Evolutionary conservation across 176 grass and related monocot species (phyloP).

Genomic region (Thalia dealbata): DNA sequence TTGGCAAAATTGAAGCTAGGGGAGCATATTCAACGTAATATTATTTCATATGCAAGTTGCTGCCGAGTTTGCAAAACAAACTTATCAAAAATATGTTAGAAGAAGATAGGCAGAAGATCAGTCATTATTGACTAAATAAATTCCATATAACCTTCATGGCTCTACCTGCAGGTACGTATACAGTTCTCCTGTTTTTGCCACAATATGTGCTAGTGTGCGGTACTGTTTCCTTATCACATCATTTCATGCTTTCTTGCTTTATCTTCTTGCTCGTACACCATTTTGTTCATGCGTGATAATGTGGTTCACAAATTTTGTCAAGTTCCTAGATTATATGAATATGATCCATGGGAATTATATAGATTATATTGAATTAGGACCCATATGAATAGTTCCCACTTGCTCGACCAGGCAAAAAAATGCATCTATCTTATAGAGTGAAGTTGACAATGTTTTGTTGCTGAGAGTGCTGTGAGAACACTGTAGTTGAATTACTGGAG

Average conservation of each 20-base stretch:
- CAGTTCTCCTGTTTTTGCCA: neutral
- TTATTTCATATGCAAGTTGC: constrained; percentile 34
- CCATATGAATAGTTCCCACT: too few species aligned
- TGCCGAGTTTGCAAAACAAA: neutral
- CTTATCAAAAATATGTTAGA: neutral
- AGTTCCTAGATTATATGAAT: neutral
- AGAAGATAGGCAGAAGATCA: neutral
- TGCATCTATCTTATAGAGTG: too few species aligned
- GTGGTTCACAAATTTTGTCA: neutral
- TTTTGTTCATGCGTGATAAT: neutral
- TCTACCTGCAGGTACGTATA: neutral
- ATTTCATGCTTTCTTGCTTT: neutral
- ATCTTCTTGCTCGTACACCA: neutral
- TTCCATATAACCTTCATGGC: neutral
- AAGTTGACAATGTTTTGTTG: too few species aligned
- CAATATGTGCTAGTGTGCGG: neutral
- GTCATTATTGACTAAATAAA: neutral
- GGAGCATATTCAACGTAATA: constrained; percentile 43
- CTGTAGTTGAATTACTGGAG: too few species aligned
- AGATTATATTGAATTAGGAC: too few species aligned
- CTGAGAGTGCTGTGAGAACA: too few species aligned
- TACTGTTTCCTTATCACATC: neutral
- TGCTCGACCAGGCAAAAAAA: too few species aligned
- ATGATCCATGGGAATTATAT: too few species aligned
- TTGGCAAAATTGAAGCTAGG: constrained; percentile 57